Evolutionary conservation across 2,329 filamentous ascomycete genomes (phyloP).

Genomic region (Aspergillus ochraceus): DNA sequence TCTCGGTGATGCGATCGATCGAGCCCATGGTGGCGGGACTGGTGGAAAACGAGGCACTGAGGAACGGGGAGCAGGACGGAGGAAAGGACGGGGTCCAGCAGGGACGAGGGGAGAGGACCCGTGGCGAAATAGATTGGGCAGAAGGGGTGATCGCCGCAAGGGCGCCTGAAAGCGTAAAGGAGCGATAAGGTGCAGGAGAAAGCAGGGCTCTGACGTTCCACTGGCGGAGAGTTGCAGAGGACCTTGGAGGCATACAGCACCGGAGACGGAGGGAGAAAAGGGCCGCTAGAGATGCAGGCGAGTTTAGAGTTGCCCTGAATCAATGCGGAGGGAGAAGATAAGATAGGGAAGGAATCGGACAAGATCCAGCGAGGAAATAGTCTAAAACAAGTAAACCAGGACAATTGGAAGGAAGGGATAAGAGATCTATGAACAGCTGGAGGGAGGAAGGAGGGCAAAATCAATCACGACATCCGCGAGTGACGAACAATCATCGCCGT

Average conservation of each 20-base stretch:
- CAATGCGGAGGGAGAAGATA: not conserved
- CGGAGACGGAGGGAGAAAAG: conserved; percentile 3
- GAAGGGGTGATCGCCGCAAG: conserved; percentile 17
- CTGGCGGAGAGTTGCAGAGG: conserved; percentile 26
- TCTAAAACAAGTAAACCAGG: too few relatives aligned
- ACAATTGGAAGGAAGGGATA: too few relatives aligned
- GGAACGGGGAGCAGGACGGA: conserved; percentile 22
- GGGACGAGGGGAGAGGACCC: conserved; percentile 12
- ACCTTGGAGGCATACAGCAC: conserved; percentile 39
- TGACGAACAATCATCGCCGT: too few relatives aligned
- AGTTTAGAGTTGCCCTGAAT: not conserved
- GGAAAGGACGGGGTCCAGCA: conserved; percentile 9
- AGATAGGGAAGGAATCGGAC: not conserved
- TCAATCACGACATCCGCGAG: too few relatives aligned
- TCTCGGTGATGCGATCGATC: conserved; percentile 61
- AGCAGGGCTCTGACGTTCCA: conserved; percentile 10
- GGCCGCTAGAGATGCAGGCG: conserved; percentile 3
- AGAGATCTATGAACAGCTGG: too few relatives aligned
- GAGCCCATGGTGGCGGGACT: conserved; percentile 29
- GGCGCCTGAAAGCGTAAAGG: conserved; percentile 12
- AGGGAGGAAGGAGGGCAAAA: too few relatives aligned
- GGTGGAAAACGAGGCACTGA: conserved; percentile 20
- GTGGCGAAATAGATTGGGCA: conserved; percentile 17
- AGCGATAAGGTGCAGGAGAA: conserved; percentile 10
- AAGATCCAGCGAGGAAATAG: too few relatives aligned